Evolutionary conservation across 139 green algal genomes (phyloP).

Genomic region (Mesotaenium endlicherianum): DNA sequence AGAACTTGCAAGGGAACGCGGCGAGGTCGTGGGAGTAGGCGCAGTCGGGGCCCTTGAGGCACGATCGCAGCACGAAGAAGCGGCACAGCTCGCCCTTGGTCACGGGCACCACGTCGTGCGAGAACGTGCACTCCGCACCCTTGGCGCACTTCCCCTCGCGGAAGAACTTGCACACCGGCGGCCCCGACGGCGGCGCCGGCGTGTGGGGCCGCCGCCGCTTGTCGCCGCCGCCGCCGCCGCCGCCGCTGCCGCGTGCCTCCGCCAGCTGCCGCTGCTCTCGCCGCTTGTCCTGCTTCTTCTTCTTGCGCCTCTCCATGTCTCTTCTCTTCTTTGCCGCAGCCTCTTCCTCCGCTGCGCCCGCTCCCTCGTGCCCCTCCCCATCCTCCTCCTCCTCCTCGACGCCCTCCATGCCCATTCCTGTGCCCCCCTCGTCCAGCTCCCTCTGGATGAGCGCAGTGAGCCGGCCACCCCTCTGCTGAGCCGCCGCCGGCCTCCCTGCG

Average conservation of each 20-base stretch:
- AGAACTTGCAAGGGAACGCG: conserved; percentile 45
- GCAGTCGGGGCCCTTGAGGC: conserved; percentile 44
- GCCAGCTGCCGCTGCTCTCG: background rate
- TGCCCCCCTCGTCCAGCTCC: background rate
- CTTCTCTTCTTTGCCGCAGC: background rate
- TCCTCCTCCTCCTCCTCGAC: background rate
- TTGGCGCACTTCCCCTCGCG: conserved; percentile 20
- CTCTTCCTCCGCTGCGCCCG: background rate
- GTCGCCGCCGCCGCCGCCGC: too few relatives aligned
- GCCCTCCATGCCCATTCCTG: background rate
- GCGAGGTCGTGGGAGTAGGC: conserved; percentile 38
- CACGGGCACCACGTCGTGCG: conserved; percentile 9
- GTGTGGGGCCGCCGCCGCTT: too few relatives aligned
- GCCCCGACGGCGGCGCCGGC: too few relatives aligned
- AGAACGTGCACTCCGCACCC: conserved; percentile 30
- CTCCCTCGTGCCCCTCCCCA: background rate
- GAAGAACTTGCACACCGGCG: conserved; percentile 41
- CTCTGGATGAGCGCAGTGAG: too few relatives aligned
- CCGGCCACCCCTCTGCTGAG: background rate
- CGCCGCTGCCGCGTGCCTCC: too few relatives aligned
- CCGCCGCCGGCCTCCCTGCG: background rate
- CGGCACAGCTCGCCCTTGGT: conserved; percentile 31
- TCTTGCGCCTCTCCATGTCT: background rate
- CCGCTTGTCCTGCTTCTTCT: background rate
- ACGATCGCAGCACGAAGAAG: conserved; percentile 21